phyloP scores from a whole-genome alignment of 257 asterid genomes.

The Agastache rugosa region DNA sequence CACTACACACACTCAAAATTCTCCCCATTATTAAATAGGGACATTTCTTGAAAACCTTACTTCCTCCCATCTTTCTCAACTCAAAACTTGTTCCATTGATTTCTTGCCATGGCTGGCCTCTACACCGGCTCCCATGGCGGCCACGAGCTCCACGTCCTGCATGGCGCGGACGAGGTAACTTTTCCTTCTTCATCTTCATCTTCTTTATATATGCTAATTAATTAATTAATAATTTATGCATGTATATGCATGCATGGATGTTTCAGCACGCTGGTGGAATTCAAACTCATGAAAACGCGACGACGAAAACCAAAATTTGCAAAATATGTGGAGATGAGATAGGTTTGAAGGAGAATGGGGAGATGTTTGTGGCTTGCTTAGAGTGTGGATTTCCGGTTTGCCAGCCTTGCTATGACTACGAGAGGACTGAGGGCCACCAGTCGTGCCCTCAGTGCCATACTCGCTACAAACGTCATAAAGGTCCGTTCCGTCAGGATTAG shows the following conservation, averaged over 20 bases:
- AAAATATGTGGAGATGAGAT: constrained; percentile 37
- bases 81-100: too few relatives aligned
- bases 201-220: too few relatives aligned
- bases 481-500: not conserved
- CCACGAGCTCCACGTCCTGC: constrained; percentile 38
- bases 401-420: constrained; percentile 40
- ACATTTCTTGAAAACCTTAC: constrained; percentile 36
- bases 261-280: constrained; percentile 15
- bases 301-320: constrained; percentile 11
- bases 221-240: not conserved
- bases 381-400: constrained; percentile 39
- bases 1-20: constrained; percentile 14
- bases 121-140: constrained; percentile 56
- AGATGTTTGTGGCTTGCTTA: constrained; percentile 31
- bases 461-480: constrained; percentile 37
- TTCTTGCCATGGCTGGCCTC: constrained; percentile 58
- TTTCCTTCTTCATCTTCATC: not conserved
- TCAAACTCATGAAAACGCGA: constrained; percentile 1
- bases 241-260: not conserved
- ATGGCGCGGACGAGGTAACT: constrained; percentile 48
- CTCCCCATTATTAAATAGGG: constrained; percentile 20
- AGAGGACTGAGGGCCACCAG: constrained; percentile 37
- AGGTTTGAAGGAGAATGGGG: constrained; percentile 33
- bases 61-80: constrained; percentile 18
- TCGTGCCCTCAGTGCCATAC: constrained; percentile 38